phyloP scores from a whole-genome alignment of 140 eudicot genomes.

The Artemisia princeps region DNA sequence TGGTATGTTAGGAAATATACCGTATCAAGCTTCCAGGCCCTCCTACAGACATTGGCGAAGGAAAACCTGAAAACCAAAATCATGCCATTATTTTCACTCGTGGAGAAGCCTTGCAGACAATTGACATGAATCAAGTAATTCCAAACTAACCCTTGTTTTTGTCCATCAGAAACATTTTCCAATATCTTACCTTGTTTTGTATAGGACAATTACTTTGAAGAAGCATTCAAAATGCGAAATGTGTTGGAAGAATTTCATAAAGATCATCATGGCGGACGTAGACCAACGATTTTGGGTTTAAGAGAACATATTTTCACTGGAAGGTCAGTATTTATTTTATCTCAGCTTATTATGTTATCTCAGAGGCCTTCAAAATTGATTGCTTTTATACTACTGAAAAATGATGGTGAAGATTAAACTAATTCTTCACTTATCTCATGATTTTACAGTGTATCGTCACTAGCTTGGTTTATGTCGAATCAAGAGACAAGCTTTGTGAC shows the following conservation, averaged over 20 bases:
- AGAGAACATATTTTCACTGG: constrained; percentile 97
- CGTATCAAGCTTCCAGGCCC: constrained; percentile 98
- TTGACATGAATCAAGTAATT: constrained; percentile 94
- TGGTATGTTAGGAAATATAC: constrained; percentile 73
- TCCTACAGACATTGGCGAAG: constrained; percentile 91
- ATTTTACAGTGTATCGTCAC: constrained; percentile 79
- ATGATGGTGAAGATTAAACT: background rate
- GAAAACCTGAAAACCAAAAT: constrained; percentile 97
- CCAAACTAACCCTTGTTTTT: background rate
- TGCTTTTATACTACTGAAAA: background rate
- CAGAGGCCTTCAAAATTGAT: background rate
- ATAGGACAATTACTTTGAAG: constrained; percentile 90
- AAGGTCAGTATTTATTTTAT: constrained; percentile 44
- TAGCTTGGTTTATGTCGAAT: constrained; percentile 99
- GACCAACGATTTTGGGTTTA: constrained; percentile 88
- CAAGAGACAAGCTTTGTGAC: constrained; percentile 99
- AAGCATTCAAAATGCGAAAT: constrained; percentile 97
- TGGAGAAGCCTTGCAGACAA: constrained; percentile 97
- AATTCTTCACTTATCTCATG: constrained; percentile 12
- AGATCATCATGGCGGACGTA: constrained; percentile 65
- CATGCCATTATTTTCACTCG: constrained; percentile 97
- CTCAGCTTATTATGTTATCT: constrained; percentile 18
- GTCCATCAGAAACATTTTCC: constrained; percentile 18
- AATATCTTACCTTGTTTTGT: constrained; percentile 17
- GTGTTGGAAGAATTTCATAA: constrained; percentile 78